Percentiles rank a stretch among this genome's conserved stretches.
Evolutionary conservation across 169 alveolate species (phyloP).

Genomic region (Pseudocohnilembus persalinus): DNA sequence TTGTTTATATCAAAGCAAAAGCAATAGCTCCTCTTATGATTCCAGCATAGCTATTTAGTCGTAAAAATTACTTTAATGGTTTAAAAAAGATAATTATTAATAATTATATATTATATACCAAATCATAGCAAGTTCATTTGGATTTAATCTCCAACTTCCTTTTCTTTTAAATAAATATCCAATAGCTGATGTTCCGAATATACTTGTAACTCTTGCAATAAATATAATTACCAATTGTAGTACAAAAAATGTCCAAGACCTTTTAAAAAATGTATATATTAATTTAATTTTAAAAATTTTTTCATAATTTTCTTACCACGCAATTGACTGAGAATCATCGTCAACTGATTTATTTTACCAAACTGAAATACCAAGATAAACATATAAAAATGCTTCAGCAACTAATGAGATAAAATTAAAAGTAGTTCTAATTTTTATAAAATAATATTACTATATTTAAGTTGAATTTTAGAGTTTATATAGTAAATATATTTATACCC

Average conservation of each 20-base stretch:
- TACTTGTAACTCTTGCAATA: background rate
- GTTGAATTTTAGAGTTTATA: background rate
- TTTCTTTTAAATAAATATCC: constrained; percentile 41
- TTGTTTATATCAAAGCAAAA: constrained; percentile 67
- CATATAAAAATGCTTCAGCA: constrained; percentile 58
- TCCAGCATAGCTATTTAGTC: constrained; percentile 66
- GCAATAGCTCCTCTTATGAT: constrained; percentile 86
- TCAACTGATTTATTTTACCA: constrained; percentile 20
- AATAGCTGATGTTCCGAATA: background rate
- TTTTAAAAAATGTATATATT: background rate
- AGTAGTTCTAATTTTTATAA: constrained; percentile 43
- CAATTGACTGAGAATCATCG: constrained; percentile 11
- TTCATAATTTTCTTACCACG: background rate
- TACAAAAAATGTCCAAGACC: background rate
- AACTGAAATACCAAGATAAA: constrained; percentile 53
- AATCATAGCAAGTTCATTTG: constrained; percentile 59
- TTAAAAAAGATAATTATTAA: constrained; percentile 47
- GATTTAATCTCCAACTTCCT: constrained; percentile 40
- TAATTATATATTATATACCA: constrained; percentile 37
- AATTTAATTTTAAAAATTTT: no score
- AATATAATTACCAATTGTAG: background rate
- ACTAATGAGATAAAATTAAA: constrained; percentile 44
- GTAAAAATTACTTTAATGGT: constrained; percentile 84
- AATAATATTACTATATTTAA: background rate
- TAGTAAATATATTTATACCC: constrained; percentile 10